Base-by-base conservation (phyloP, 148 eudicot species). In the Suaeda aralocaspica region DNA sequence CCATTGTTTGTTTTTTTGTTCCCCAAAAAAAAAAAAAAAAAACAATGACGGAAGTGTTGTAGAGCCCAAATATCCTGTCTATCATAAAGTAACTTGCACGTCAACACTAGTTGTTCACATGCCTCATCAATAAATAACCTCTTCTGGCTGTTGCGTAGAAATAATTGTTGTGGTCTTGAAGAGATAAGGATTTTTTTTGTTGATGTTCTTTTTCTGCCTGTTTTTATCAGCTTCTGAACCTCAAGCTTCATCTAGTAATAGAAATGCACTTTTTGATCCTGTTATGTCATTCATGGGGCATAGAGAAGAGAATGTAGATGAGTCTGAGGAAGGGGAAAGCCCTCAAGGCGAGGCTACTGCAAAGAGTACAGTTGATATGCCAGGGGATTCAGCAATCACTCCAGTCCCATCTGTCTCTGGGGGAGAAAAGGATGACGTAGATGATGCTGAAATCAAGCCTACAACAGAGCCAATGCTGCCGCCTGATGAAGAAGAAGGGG, bases 241-340 rank as follows among this genome's bases (percentile, higher is more conserved):
- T 64, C 82, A 80, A 90, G 79, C 92, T 56, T 80, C 87, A 70
- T 60, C 87, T 21, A 84, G 86, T 56, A 76, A 75, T 59, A 76
- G 79, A 72, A 87, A 85, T 66, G 68, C 82, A 14, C 65, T 89
- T 53, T 80, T 83, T 73, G 86, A 86, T n/a, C 88, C 92, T 72
- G 86, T 82, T 68, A 84, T 82, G 81, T 78, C 88, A 48, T 83
- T 88, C 76, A 84, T 82, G 90, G 94, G 92, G 45, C 86, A 84
- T 29, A 81, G 82, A 82, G 89, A 75, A 64, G 89, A 62, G 63
- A 69, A 52, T 63, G 55, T 48, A 21, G 83, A 45, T 59, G 82
- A 69, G 26, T 46, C 73, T 36, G 59, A 82, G 39, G 76, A 10
- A 24, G 71, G 41, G 18, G 78, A 67, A 50, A 63, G 21, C 9